Base-by-base conservation (phyloP, 257 asterid species). In the Gentiana straminea region DNA sequence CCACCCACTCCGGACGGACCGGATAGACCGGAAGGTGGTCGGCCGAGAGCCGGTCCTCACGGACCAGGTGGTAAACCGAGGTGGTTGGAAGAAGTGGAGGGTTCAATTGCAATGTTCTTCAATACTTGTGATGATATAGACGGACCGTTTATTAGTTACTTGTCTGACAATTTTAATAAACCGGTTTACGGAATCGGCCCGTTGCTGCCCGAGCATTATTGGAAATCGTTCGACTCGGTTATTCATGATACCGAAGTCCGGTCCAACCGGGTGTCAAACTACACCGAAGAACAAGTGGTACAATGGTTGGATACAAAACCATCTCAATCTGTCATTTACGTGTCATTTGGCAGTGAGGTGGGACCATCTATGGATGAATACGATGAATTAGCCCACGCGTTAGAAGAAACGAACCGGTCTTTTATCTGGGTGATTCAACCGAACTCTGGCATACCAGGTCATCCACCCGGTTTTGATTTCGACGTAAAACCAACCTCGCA, bases 391-490 rank as follows among this genome's bases (percentile, higher is more conserved):
- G 82, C 82, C 0, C 58, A 72, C 2, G 91, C 94, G 32, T 1
- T 81, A 64, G 81, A 24, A 13, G 91, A 77, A 50, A 57, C 73
- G 33, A 74, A 50, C 34, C 61, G 71, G 36, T 59, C 80, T 2
- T 88, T 88, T 45, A 74, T 83, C 70, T 89, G 94, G 91, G 94
- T 83, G 46, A 83, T 85, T 48, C 92, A 74, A 64, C 79, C 78
- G 13, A 79, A 81, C 4, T 73, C 89, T 0, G 87, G 90, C 0
- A 62, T 24, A 34, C 58, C 64, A n/a, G 71, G 80, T 13, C 80
- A 79, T 9, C 78, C 87, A 0, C 67, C 69, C 3, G 60, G 62
- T 47, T 37, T 70, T 2, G 24, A 24, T 0, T 60, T 63, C 3
- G 78, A 77, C 1, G 70, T 24, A 35, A 69, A 63, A 63, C n/a